Evolutionary conservation across 805 yeast genomes (phyloP).

Genomic region (Ogataea pignaliae): DNA sequence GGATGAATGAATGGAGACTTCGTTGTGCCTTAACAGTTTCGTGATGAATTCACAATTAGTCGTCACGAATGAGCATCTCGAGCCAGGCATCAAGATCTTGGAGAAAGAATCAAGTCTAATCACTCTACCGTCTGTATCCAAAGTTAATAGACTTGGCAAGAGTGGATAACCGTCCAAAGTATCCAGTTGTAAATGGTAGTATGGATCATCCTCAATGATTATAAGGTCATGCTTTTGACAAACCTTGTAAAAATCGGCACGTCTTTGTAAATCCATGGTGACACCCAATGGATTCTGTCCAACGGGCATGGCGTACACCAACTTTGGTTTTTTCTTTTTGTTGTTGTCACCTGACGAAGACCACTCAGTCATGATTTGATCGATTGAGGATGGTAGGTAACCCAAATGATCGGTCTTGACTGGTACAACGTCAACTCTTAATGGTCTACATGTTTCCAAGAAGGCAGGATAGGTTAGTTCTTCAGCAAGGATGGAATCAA

Average conservation of each 20-base stretch:
- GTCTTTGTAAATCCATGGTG: slow-evolving; percentile 53
- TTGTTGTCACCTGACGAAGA: slow-evolving; percentile 34
- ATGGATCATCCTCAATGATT: slow-evolving; percentile 83
- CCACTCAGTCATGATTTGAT: slow-evolving; percentile 63
- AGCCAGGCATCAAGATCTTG: slow-evolving; percentile 75
- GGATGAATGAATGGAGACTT: slow-evolving; percentile 68
- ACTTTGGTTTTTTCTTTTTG: slow-evolving; percentile 42
- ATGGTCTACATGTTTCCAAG: slow-evolving; percentile 72
- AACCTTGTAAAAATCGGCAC: slow-evolving; percentile 52
- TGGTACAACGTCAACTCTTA: slow-evolving; percentile 65
- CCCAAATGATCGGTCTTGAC: slow-evolving; percentile 78
- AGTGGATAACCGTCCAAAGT: slow-evolving; percentile 43
- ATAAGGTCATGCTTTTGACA: slow-evolving; percentile 65
- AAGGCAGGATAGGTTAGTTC: slow-evolving; percentile 82
- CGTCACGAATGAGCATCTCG: slow-evolving; percentile 68
- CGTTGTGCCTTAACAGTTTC: slow-evolving; percentile 53
- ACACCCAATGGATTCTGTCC: slow-evolving; percentile 88
- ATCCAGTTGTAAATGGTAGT: slow-evolving; percentile 67
- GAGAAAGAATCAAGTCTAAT: slow-evolving; percentile 75
- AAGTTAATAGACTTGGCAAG: slow-evolving; percentile 58
- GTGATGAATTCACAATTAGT: slow-evolving; percentile 55
- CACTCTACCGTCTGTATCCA: slow-evolving; percentile 76
- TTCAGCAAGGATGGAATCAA: slow-evolving; percentile 77
- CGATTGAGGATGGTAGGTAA: slow-evolving; percentile 68
- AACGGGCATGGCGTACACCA: slow-evolving; percentile 67